These are phyloP conservation scores for Cutaneotrichosporon sp. DNA, from an alignment of 1,284 basidiomycete genomes.

Conservation along the genomic window DNA sequence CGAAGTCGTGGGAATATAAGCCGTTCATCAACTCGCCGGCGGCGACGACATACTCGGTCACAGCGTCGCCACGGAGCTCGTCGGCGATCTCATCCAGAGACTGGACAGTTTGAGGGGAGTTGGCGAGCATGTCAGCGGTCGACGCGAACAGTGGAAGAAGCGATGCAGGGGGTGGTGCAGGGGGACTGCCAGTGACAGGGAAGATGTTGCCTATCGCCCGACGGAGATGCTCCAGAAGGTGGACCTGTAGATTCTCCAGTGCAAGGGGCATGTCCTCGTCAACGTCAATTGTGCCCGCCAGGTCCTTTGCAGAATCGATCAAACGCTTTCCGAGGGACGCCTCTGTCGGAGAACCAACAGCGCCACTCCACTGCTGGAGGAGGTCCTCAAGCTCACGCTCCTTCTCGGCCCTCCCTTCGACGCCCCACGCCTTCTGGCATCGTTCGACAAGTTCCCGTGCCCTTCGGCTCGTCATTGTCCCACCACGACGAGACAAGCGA, in stretches of 20 bases:
- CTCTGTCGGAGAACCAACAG: conserved; percentile 28
- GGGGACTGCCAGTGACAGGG: conserved; percentile 25
- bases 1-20: conserved; percentile 10
- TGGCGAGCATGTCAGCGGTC: conserved; percentile 21
- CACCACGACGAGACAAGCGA: conserved; percentile 22
- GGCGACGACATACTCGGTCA: conserved; percentile 41
- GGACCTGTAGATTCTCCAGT: conserved; percentile 23
- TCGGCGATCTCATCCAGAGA: conserved; percentile 28
- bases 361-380: conserved; percentile 30
- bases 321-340: conserved; percentile 12
- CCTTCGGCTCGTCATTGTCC: conserved; percentile 19
- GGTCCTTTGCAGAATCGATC: conserved; percentile 23
- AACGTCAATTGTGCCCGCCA: conserved; percentile 16
- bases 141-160: conserved; percentile 31
- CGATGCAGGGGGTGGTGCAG: conserved; percentile 30
- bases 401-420: conserved; percentile 30
- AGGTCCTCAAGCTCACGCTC: conserved; percentile 35
- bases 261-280: conserved; percentile 20
- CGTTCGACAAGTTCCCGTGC: conserved; percentile 37
- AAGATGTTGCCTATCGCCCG: conserved; percentile 29
- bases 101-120: conserved; percentile 13
- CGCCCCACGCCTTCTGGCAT: conserved; percentile 43
- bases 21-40: conserved; percentile 31
- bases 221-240: conserved; percentile 22
- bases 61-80: conserved; percentile 38